These are phyloP conservation scores for Hortaea sp. DNA, from an alignment of 2,329 filamentous ascomycete species.

Conservation along the genomic window DNA sequence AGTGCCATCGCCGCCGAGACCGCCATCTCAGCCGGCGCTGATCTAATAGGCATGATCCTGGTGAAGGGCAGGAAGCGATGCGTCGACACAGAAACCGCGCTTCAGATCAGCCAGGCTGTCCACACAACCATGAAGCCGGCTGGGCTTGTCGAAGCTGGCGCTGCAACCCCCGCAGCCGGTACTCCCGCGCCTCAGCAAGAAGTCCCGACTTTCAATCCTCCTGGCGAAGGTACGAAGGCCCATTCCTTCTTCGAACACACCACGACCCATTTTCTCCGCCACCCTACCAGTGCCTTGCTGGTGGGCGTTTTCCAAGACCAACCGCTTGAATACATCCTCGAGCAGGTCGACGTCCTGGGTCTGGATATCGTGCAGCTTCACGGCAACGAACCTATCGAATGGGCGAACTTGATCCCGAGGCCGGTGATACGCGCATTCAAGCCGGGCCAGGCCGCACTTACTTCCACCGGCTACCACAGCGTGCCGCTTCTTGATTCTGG, in stretches of 20 bases:
- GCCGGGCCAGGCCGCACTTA: slow-evolving; percentile 62
- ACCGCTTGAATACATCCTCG: slow-evolving; percentile 69
- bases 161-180: background rate
- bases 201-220: background rate
- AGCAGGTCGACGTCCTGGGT: slow-evolving; percentile 62
- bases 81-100: slow-evolving; percentile 67
- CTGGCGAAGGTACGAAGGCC: slow-evolving; percentile 23
- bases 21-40: slow-evolving; percentile 77
- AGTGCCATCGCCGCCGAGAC: slow-evolving; percentile 68
- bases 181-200: slow-evolving; percentile 3
- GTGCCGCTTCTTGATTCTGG: slow-evolving; percentile 81
- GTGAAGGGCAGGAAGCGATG: slow-evolving; percentile 72
- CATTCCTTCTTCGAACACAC: slow-evolving; percentile 64
- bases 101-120: slow-evolving; percentile 69
- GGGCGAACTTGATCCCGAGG: slow-evolving; percentile 79
- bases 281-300: slow-evolving; percentile 58
- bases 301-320: slow-evolving; percentile 95
- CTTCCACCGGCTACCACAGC: slow-evolving; percentile 68
- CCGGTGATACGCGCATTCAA: slow-evolving; percentile 83
- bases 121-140: slow-evolving; percentile 43
- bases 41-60: slow-evolving; percentile 86
- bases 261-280: slow-evolving; percentile 33
- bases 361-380: slow-evolving; percentile 91
- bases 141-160: slow-evolving; percentile 3
- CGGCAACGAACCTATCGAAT: slow-evolving; percentile 84